Conservation (phyloP, 257 asterid genomes). For the Osmanthus fragrans region DNA sequence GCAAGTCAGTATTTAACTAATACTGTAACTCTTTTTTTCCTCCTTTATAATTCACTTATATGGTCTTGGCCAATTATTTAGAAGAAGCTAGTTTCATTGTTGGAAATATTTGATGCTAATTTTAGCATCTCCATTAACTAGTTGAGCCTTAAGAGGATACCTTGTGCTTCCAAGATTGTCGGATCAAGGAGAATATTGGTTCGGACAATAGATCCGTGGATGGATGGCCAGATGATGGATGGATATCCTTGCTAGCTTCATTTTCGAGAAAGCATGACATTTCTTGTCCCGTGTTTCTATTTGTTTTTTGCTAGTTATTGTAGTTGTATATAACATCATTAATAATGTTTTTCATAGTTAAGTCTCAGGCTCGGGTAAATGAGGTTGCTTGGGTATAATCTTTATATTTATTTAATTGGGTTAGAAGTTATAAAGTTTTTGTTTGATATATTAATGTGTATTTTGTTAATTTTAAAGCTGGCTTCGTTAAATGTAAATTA, state of each 20-base stretch:
- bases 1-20: too few species aligned
- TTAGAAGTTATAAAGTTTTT: too few species aligned
- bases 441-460: too few species aligned
- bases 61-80: background rate
- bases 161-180: background rate
- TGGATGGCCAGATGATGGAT: background rate
- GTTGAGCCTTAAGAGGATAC: background rate
- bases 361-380: background rate
- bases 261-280: background rate
- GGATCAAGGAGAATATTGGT: background rate
- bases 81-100: background rate
- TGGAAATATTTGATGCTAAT: background rate
- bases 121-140: background rate
- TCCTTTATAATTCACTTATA: background rate
- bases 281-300: background rate
- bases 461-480: too few species aligned
- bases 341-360: background rate
- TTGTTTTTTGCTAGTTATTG: background rate
- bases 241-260: background rate
- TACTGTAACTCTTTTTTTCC: background rate
- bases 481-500: too few species aligned
- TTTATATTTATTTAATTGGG: too few species aligned
- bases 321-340: background rate
- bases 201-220: background rate
- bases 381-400: background rate